Conservation (phyloP, 2,329 filamentous ascomycete genomes). For the Penicillium sp. region DNA sequence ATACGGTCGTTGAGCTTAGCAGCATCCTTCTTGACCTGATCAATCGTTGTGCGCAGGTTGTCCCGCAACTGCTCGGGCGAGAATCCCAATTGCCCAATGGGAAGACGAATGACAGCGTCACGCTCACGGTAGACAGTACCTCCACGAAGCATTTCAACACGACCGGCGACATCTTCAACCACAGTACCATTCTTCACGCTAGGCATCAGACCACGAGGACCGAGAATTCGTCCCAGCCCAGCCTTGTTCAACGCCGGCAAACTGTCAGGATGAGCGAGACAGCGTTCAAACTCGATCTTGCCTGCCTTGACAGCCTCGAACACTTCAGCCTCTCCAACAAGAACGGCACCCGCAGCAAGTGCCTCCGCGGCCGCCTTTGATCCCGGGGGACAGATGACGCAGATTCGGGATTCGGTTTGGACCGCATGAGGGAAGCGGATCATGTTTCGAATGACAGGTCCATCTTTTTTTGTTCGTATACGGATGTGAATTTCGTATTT, state of each 20-base stretch:
- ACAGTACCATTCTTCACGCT: slow-evolving; percentile 85
- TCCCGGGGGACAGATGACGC: slow-evolving; percentile 84
- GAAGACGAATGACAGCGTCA: slow-evolving; percentile 78
- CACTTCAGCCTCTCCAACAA: slow-evolving; percentile 82
- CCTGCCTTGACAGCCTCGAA: slow-evolving; percentile 77
- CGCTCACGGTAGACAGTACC: slow-evolving; percentile 85
- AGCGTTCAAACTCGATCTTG: slow-evolving; percentile 81
- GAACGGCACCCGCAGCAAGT: slow-evolving; percentile 71
- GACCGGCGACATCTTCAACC: slow-evolving; percentile 72
- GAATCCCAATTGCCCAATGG: slow-evolving; percentile 88
- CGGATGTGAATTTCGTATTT: slow-evolving; percentile 92
- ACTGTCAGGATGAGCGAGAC: slow-evolving; percentile 80
- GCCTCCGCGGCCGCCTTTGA: slow-evolving; percentile 74
- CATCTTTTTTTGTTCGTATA: slow-evolving; percentile 79
- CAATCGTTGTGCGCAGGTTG: slow-evolving; percentile 79
- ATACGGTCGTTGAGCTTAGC: slow-evolving; percentile 62
- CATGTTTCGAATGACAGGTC: slow-evolving; percentile 82
- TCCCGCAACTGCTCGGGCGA: slow-evolving; percentile 80
- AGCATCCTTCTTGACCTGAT: slow-evolving; percentile 76
- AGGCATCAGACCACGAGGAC: slow-evolving; percentile 91
- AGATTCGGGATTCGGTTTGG: slow-evolving; percentile 83
- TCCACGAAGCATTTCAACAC: slow-evolving; percentile 79
- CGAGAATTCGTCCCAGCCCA: slow-evolving; percentile 75
- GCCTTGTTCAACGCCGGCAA: slow-evolving; percentile 79
- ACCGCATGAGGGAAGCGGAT: slow-evolving; percentile 87